Evolutionary conservation across 169 alveolate species (phyloP).

Genomic region (Plasmodium yoelii): DNA sequence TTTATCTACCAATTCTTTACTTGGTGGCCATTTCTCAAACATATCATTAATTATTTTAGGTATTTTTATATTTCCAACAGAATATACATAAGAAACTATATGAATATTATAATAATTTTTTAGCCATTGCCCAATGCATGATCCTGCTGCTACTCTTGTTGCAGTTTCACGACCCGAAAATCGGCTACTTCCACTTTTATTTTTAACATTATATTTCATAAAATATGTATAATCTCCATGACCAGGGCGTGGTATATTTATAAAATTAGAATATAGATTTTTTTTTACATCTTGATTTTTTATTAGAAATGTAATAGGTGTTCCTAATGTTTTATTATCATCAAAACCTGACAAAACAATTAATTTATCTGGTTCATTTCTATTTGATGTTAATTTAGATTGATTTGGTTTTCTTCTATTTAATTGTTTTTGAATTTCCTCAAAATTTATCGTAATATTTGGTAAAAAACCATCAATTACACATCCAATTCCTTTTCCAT

Average conservation of each 20-base stretch:
- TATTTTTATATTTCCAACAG: slow-evolving; percentile 31
- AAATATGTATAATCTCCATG: slow-evolving; percentile 70
- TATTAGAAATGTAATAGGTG: slow-evolving; percentile 45
- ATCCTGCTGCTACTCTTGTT: slow-evolving; percentile 53
- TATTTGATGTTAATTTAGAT: slow-evolving; percentile 42
- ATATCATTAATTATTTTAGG: slow-evolving; percentile 12
- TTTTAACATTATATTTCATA: slow-evolving; percentile 55
- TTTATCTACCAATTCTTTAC: slow-evolving; percentile 21
- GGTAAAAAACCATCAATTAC: slow-evolving; percentile 38
- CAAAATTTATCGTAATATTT: slow-evolving; percentile 35
- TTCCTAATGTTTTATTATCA: slow-evolving; percentile 47
- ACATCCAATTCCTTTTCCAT: slow-evolving; percentile 46
- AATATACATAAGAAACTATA: slow-evolving; percentile 47
- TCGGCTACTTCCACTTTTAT: slow-evolving; percentile 66
- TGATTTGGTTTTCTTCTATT: slow-evolving; percentile 67
- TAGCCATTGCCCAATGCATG: slow-evolving; percentile 58
- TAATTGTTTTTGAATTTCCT: slow-evolving; percentile 31
- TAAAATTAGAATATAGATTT: slow-evolving; percentile 34
- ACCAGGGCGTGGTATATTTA: slow-evolving; percentile 50
- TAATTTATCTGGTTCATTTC: slow-evolving; percentile 35
- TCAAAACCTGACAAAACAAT: slow-evolving; percentile 51
- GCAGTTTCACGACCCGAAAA: slow-evolving; percentile 54
- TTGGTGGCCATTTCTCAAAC: slow-evolving; percentile 36
- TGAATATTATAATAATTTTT: slow-evolving; percentile 18
- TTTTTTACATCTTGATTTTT: slow-evolving; percentile 35